Conservation (phyloP, 2,329 filamentous ascomycete genomes). For the Alternaria gaisen region DNA sequence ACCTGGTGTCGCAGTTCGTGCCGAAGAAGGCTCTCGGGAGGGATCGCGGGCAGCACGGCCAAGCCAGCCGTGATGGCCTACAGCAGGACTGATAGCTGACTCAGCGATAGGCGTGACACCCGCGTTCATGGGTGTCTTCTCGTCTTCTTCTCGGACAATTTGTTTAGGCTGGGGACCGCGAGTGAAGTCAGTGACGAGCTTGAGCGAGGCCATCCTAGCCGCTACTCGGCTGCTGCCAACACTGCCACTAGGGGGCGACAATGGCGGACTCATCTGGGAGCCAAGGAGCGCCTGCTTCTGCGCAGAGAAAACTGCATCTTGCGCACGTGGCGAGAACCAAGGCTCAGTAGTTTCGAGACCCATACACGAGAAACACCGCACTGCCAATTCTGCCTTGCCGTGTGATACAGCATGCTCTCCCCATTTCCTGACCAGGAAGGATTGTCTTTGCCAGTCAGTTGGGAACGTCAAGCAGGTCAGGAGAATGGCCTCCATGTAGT, state of each 20-base stretch:
- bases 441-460: conserved; percentile 88
- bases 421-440: conserved; percentile 90
- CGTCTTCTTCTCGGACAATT: conserved; percentile 71
- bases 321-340: conserved; percentile 85
- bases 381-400: conserved; percentile 87
- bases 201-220: conserved; percentile 83
- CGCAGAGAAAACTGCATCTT: conserved; percentile 66
- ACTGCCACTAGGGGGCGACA: conserved; percentile 72
- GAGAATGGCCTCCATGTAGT: conserved; percentile 91
- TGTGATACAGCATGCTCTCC: conserved; percentile 89
- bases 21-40: conserved; percentile 57
- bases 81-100: conserved; percentile 72
- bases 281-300: conserved; percentile 62
- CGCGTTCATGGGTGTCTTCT: conserved; percentile 76
- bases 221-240: conserved; percentile 64
- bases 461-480: conserved; percentile 85
- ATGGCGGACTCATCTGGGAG: conserved; percentile 69
- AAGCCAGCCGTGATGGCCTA: conserved; percentile 53
- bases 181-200: conserved; percentile 90
- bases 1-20: conserved; percentile 64
- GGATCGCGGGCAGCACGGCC: conserved; percentile 42
- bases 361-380: conserved; percentile 91
- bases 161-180: conserved; percentile 57
- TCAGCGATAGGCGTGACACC: conserved; percentile 87
- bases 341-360: conserved; percentile 84